Base-by-base conservation (phyloP, 768 basidiomycete genomes). In the Auricularia sp. region DNA sequence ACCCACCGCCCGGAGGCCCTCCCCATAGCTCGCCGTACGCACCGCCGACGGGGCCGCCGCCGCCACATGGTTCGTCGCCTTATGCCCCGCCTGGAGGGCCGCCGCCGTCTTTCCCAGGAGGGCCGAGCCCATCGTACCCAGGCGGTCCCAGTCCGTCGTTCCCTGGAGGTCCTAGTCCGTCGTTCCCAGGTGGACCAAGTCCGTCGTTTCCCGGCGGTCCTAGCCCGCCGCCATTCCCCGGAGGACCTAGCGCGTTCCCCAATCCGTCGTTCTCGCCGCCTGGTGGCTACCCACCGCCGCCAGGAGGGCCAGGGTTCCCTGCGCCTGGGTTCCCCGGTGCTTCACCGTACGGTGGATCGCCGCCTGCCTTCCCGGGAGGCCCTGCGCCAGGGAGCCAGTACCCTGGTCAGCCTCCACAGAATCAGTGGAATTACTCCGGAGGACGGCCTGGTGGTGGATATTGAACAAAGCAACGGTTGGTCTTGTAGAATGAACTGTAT, bases 81-180 rank as follows among this genome's bases (percentile, higher is more conserved):
- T 67, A 65, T 64, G 59, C 67, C 8, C 62, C 65, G 6, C 35
- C 65, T 0, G 18, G 62, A 21, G 77, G 76, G 11, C 78, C 78
- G 67, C 67, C 75, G 0, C 76, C 76, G 14, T 74, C 78, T 13
- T 79, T 77, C 65, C 66, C 71, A 3, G 56, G 56, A 14, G 56
- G 47, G 6, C 47, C 47, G 5, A 18, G 47, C 13, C 72, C 77
- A 62, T 33, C 66, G 36, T 51, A 61, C 65, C 65, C 63, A 62
- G 65, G 63, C 39, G 62, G 63, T 14, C 63, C 63, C 37, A 54
- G 61, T 42, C 72, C 77, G 63, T 33, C 66, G 42, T 51, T 62
- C 67, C 65, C 63, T 62, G 65, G 63, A 35, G 62, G 63, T 33
- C 63, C 63, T 21, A 61, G 61, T 34, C 29, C 29, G n/a, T 29